Evolutionary conservation across 1,139 yeast genomes (phyloP), one percentile per base, ranked within the genome.

Genomic region (Kurtzmaniella quercitrusa): DNA sequence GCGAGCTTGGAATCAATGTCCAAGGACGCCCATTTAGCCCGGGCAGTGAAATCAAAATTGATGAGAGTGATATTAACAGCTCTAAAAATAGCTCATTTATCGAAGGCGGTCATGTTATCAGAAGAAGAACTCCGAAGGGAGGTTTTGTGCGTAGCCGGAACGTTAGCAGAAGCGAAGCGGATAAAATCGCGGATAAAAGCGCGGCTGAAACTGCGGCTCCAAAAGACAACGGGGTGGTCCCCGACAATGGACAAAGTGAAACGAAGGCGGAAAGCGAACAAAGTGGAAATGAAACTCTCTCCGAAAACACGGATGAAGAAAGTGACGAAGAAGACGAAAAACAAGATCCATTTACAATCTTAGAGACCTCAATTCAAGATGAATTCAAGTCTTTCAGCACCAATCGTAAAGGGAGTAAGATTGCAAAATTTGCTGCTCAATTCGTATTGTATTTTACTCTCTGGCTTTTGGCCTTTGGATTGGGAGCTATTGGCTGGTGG

Each of bases 401-500:
- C 12, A 5, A 5, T 3, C 3, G 16, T 6, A 19, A 11, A 12
- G 20, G n/a, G n/a, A 11, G 26, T 7, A 19, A 20, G 26, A n/a
- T 34, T 6, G 23, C 21, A 34, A 18, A 9, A 19, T 34, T 34
- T 26, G 12, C 20, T 3, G 8, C 16, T n/a, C n/a, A 30, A 14
- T 34, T 22, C 47, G 26, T 54, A 53, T 53, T 38, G 61, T 23
- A 17, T 51, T 12, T 34, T 6, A 19, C 37, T 8, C 40, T 62
- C 2, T 70, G 74, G 75, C 23, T 65, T 2, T 17, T 57, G 2
- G 26, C 67, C 11, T 56, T 66, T 2, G 45, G 55, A 1, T 36
- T 48, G 5, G 66, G 68, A 2, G 45, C 66, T 2, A 68, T 69
- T 48, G 72, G 68, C 0, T 65, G 76, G 40, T 82, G 88, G 87